These are phyloP conservation scores for Penicillium sp. DNA, from an alignment of 2,329 filamentous ascomycete genomes.

Conservation along the genomic window DNA sequence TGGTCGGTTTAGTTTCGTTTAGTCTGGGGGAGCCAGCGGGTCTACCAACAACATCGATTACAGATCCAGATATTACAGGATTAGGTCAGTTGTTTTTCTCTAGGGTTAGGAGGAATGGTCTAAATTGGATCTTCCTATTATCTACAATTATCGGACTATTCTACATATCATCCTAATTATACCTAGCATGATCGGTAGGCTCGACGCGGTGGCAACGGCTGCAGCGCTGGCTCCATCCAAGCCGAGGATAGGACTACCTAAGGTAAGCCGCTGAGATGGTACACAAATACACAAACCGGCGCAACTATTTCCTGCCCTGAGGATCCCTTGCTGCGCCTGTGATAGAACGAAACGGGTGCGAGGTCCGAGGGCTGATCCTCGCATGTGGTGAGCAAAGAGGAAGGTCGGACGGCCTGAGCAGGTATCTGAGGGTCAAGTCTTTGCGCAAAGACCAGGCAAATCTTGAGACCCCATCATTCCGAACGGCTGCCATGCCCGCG, in stretches of 20 bases:
- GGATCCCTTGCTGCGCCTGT: constrained; percentile 19
- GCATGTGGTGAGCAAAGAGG: constrained; percentile 12
- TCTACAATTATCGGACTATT: no score
- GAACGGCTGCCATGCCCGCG: constrained; percentile 1
- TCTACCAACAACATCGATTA: constrained; percentile 8
- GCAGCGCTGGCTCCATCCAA: background rate
- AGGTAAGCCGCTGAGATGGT: no score
- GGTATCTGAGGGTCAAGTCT: constrained; percentile 3
- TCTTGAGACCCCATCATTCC: background rate
- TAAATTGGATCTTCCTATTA: no score
- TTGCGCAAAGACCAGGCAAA: constrained; percentile 1
- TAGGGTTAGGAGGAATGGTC: no score
- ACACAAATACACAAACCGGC: constrained; percentile 1
- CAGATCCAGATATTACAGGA: no score
- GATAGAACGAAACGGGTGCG: constrained; percentile 23
- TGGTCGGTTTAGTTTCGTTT: constrained; percentile 20
- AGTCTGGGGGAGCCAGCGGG: constrained; percentile 27
- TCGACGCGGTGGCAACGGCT: no score
- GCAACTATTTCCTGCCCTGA: constrained; percentile 1
- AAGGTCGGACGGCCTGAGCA: constrained; percentile 5
- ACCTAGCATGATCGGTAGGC: no score
- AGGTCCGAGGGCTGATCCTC: constrained; percentile 27
- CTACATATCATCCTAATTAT: no score
- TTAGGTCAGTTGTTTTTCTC: no score
- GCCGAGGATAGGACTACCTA: background rate